Conservation (phyloP, 2,329 filamentous ascomycete genomes). For the Nemania sp. region DNA sequence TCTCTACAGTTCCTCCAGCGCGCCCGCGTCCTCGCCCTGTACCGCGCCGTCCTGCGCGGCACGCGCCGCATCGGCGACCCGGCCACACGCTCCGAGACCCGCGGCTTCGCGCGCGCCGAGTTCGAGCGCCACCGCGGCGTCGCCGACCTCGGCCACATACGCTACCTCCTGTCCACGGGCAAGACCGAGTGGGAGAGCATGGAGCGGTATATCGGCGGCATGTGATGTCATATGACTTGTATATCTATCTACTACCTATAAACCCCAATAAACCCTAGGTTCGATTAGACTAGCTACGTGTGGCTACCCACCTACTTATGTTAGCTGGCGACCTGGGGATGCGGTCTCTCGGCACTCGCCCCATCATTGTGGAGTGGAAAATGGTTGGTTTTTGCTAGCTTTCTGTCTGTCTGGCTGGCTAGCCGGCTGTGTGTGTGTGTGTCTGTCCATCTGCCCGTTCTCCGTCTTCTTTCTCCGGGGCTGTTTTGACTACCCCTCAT, state of each 20-base stretch:
- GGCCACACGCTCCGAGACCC: conserved; percentile 58
- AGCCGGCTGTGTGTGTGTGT: no score
- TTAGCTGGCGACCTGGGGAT: background rate
- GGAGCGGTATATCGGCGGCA: conserved; percentile 59
- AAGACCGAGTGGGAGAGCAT: conserved; percentile 69
- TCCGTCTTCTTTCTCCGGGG: no score
- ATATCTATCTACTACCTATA: background rate
- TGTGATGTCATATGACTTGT: conserved; percentile 38
- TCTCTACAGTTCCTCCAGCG: conserved; percentile 62
- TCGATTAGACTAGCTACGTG: no score
- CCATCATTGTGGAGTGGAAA: background rate
- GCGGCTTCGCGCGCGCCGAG: conserved; percentile 61
- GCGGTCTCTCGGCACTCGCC: no score
- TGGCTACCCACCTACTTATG: no score
- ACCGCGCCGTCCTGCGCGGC: conserved; percentile 61
- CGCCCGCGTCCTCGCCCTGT: conserved; percentile 58
- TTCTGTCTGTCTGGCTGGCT: background rate
- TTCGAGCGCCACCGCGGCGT: conserved; percentile 63
- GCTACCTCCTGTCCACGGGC: conserved; percentile 66
- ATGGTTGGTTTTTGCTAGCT: conserved; percentile 1
- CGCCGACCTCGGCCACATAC: conserved; percentile 61
- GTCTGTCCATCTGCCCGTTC: no score
- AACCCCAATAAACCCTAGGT: no score
- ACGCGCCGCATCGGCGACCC: conserved; percentile 57
- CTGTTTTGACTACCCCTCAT: no score